phyloP scores from a whole-genome alignment of 2,329 filamentous ascomycete genomes.

The Xylariaceae sp. region DNA sequence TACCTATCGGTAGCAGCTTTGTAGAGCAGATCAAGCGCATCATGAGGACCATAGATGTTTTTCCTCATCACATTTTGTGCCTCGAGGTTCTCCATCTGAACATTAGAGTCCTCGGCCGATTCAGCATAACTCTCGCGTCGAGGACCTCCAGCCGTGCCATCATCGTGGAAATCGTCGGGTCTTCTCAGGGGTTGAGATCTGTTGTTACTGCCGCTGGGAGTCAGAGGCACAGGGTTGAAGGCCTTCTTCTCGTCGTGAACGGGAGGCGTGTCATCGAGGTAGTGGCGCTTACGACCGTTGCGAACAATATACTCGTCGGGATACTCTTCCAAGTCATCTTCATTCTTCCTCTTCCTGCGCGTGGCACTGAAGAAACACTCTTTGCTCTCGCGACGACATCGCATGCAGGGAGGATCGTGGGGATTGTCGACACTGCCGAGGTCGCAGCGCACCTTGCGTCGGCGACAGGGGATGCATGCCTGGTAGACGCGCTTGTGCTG shows the following conservation, averaged over 20 bases:
- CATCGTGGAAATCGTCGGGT: slow-evolving; percentile 41
- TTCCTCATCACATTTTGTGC: slow-evolving; percentile 61
- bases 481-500: slow-evolving; percentile 62
- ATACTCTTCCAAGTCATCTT: slow-evolving; percentile 54
- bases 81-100: slow-evolving; percentile 61
- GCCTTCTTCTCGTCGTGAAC: slow-evolving; percentile 39
- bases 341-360: slow-evolving; percentile 81
- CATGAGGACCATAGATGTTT: slow-evolving; percentile 85
- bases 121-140: slow-evolving; percentile 29
- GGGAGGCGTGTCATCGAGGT: slow-evolving; percentile 43
- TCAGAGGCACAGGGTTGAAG: slow-evolving; percentile 56
- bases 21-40: slow-evolving; percentile 86
- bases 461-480: slow-evolving; percentile 59
- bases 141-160: slow-evolving; percentile 32
- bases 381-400: slow-evolving; percentile 91
- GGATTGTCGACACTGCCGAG: slow-evolving; percentile 83
- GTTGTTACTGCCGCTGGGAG: slow-evolving; percentile 63
- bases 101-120: slow-evolving; percentile 52
- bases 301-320: slow-evolving; percentile 66
- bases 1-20: slow-evolving; percentile 71
- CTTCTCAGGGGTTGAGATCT: slow-evolving; percentile 63
- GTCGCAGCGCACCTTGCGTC: slow-evolving; percentile 60
- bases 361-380: slow-evolving; percentile 97
- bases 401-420: slow-evolving; percentile 86
- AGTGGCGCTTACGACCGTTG: slow-evolving; percentile 67